Evolutionary conservation across 2,329 filamentous ascomycete genomes (phyloP).

Genomic region (Colletotrichum horii): DNA sequence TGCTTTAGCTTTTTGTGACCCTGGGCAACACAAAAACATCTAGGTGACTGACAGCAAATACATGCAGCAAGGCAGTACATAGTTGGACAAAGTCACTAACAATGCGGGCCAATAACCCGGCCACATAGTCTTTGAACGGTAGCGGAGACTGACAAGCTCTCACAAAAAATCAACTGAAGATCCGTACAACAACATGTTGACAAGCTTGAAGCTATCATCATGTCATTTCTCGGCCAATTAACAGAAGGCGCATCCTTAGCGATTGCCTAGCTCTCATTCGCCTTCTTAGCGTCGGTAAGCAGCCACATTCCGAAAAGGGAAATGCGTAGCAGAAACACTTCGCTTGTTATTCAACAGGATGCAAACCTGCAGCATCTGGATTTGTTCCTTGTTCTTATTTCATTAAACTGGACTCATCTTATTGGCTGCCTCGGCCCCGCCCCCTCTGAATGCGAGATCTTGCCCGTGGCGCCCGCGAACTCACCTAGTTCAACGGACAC

Average conservation of each 20-base stretch:
- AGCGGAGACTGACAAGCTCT: neutral
- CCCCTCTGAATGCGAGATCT: neutral
- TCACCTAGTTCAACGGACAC: neutral
- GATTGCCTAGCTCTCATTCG: neutral
- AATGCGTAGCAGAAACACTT: neutral
- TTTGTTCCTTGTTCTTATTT: neutral
- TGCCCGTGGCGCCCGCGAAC: neutral
- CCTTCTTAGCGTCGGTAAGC: neutral
- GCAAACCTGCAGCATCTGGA: neutral
- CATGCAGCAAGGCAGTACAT: neutral
- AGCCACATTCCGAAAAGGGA: neutral
- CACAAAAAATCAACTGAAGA: neutral
- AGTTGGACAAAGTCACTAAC: neutral
- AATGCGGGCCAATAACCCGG: accelerated
- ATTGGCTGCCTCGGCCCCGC: neutral
- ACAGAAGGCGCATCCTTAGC: neutral
- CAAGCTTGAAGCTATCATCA: neutral
- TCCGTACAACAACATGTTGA: neutral
- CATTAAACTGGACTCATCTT: neutral
- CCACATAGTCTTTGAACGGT: neutral
- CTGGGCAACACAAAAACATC: neutral
- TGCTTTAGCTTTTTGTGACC: neutral
- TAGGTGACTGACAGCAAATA: neutral
- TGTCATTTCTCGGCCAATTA: neutral
- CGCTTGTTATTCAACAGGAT: neutral